phyloP scores from a whole-genome alignment of 441 rosid genomes.

The Populus trichocarpa region DNA sequence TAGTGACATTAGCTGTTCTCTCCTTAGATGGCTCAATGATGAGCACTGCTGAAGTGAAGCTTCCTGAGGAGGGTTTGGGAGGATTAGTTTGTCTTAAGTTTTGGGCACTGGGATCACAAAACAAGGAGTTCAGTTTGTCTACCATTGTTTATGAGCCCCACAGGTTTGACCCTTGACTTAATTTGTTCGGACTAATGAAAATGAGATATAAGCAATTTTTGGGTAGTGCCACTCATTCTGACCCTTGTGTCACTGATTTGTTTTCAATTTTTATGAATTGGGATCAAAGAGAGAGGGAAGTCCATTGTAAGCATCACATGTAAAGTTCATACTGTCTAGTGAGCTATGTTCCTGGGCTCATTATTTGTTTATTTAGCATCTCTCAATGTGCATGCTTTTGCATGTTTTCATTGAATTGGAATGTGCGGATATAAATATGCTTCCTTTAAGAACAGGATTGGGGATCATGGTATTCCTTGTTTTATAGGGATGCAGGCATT shows the following conservation, averaged over 20 bases:
- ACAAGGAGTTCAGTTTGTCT: slow-evolving; percentile 64
- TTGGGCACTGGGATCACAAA: slow-evolving; percentile 60
- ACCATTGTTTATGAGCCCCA: slow-evolving; percentile 95
- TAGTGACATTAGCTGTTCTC: slow-evolving; percentile 69
- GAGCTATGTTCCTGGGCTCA: not conserved
- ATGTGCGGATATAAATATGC: not conserved
- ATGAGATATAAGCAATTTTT: not conserved
- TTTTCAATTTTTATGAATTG: not conserved
- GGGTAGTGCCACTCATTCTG: not conserved
- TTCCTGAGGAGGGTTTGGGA: slow-evolving; percentile 88
- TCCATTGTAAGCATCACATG: not conserved
- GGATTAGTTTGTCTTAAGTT: slow-evolving; percentile 88
- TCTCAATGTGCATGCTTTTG: not conserved
- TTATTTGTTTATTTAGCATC: not conserved
- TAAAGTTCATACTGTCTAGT: not conserved
- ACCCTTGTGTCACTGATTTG: not conserved
- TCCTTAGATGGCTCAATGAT: slow-evolving; percentile 82
- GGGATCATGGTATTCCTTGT: slow-evolving; percentile 7
- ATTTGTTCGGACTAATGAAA: not conserved
- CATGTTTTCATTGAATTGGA: not conserved
- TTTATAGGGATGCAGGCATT: slow-evolving; percentile 67
- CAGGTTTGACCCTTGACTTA: slow-evolving; percentile 40
- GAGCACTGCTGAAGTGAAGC: slow-evolving; percentile 84
- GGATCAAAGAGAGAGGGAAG: not conserved
- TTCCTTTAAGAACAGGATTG: not conserved